These are phyloP conservation scores for Pseudocercospora macadamiae DNA, from an alignment of 2,329 filamentous ascomycete species.

Conservation along the genomic window DNA sequence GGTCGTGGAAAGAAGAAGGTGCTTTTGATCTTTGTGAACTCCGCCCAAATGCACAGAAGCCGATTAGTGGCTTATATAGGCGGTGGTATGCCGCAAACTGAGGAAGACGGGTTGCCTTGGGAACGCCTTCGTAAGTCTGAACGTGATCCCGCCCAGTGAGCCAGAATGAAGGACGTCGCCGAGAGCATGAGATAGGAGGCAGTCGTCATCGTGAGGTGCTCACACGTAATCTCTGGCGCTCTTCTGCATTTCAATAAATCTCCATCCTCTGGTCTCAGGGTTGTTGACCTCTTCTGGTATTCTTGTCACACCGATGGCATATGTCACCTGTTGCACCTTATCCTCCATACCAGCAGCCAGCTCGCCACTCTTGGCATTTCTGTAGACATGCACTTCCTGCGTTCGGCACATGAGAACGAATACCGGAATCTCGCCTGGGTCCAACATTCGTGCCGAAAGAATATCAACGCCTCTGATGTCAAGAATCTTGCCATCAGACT, in stretches of 20 bases:
- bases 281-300: conserved; percentile 96
- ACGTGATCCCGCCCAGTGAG: no score
- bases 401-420: conserved; percentile 97
- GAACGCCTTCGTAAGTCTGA: no score
- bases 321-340: conserved; percentile 96
- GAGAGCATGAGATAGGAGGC: no score
- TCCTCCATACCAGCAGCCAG: conserved; percentile 98
- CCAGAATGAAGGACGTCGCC: no score
- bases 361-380: conserved; percentile 84
- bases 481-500: conserved; percentile 91
- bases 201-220: conserved; percentile 31
- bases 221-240: conserved; percentile 87
- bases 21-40: conserved; percentile 10
- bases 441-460: conserved; percentile 75
- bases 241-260: conserved; percentile 98
- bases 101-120: no score
- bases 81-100: not conserved
- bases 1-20: conserved; percentile 4
- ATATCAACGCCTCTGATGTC: conserved; percentile 96
- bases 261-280: conserved; percentile 94
- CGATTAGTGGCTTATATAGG: not conserved
- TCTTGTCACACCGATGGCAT: conserved; percentile 93
- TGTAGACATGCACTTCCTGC: conserved; percentile 96
- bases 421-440: conserved; percentile 86
- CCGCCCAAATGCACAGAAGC: conserved; percentile 23